phyloP scores from a whole-genome alignment of 1,284 basidiomycete genomes.

The Cerrena zonata region DNA sequence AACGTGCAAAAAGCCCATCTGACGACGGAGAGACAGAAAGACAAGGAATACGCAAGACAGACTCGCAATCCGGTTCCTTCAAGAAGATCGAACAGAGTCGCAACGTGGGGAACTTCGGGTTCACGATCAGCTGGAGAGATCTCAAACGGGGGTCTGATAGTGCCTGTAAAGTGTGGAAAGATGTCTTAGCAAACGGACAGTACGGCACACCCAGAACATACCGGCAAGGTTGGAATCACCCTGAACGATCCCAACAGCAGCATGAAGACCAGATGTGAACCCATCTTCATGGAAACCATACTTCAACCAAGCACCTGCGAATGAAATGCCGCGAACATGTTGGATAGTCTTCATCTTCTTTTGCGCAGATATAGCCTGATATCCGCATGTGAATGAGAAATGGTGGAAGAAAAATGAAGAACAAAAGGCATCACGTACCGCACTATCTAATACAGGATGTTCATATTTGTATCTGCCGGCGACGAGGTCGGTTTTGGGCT shows the following conservation, averaged over 20 bases:
- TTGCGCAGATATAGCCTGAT: conserved; percentile 54
- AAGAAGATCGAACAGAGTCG: conserved; percentile 12
- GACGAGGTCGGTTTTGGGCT: conserved; percentile 46
- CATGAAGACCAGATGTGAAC: conserved; percentile 59
- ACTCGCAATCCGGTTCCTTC: conserved; percentile 11
- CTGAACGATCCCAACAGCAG: conserved; percentile 22
- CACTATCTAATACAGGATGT: conserved; percentile 58
- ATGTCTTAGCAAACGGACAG: neutral
- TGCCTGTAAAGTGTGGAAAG: neutral
- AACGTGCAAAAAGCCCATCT: too few species aligned
- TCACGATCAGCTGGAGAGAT: conserved; percentile 9
- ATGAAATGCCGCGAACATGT: conserved; percentile 59
- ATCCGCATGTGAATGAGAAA: conserved; percentile 6
- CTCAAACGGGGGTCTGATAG: conserved; percentile 12
- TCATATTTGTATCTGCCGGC: conserved; percentile 59
- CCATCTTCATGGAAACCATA: conserved; percentile 84
- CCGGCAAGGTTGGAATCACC: neutral
- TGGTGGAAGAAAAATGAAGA: conserved; percentile 11
- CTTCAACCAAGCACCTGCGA: conserved; percentile 74
- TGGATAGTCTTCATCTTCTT: conserved; percentile 54
- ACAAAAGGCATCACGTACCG: conserved; percentile 28
- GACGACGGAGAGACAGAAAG: too few species aligned
- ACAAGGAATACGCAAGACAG: conserved; percentile 8
- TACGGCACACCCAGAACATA: neutral
- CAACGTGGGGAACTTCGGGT: conserved; percentile 3